These are phyloP conservation scores for Phytophthora lateralis DNA, from an alignment of 352 stramenopile genomes.

Conservation along the genomic window DNA sequence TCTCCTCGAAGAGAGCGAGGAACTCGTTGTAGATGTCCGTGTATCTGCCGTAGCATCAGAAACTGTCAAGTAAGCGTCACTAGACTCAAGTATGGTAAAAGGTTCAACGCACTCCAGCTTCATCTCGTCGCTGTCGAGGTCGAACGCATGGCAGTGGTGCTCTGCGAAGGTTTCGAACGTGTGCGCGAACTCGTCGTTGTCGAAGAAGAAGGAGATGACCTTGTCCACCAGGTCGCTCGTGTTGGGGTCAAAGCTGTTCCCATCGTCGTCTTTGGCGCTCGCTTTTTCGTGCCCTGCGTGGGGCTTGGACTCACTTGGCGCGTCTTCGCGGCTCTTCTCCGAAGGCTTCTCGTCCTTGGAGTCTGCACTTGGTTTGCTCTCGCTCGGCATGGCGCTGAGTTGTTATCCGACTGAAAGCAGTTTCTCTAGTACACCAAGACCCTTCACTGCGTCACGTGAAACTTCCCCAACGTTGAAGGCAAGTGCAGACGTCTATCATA, in stretches of 20 bases:
- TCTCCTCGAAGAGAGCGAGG: slow-evolving; percentile 71
- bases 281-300: slow-evolving; percentile 27
- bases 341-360: slow-evolving; percentile 30
- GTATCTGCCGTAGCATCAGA: too few relatives aligned
- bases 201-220: slow-evolving; percentile 82
- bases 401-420: slow-evolving; percentile 14
- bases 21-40: slow-evolving; percentile 85
- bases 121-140: slow-evolving; percentile 79
- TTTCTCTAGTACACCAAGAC: slow-evolving; percentile 21
- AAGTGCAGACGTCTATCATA: neutral
- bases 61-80: too few relatives aligned
- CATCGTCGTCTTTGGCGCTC: slow-evolving; percentile 37
- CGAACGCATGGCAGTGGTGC: slow-evolving; percentile 62
- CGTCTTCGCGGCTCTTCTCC: slow-evolving; percentile 11
- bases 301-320: slow-evolving; percentile 32
- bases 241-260: slow-evolving; percentile 26
- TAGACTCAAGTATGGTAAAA: too few relatives aligned
- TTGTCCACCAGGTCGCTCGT: slow-evolving; percentile 52
- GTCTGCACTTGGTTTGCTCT: slow-evolving; percentile 41
- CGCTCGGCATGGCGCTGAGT: slow-evolving; percentile 31
- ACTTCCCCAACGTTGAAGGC: slow-evolving; percentile 2
- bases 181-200: slow-evolving; percentile 76
- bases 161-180: slow-evolving; percentile 78
- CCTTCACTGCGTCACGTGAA: slow-evolving; percentile 13
- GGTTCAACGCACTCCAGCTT: slow-evolving; percentile 62